These are phyloP conservation scores for Articulospora tetracladia DNA, from an alignment of 495 filamentous ascomycete species.

Conservation along the genomic window DNA sequence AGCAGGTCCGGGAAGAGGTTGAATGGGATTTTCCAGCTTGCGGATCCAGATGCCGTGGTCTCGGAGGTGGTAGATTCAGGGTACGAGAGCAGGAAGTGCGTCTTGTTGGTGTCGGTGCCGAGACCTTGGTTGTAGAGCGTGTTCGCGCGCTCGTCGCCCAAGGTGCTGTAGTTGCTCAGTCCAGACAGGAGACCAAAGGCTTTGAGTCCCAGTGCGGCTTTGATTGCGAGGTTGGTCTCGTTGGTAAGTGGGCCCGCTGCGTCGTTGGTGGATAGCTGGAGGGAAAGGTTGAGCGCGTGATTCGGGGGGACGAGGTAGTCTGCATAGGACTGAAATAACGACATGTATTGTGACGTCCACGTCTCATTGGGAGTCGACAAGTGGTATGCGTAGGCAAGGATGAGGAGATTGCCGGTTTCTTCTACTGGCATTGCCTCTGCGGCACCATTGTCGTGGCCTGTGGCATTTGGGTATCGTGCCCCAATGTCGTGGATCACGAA, in stretches of 20 bases:
- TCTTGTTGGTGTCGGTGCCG: constrained; percentile 32
- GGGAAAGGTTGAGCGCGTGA: constrained; percentile 70
- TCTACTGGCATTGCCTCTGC: constrained; percentile 94
- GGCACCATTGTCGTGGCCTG: constrained; percentile 69
- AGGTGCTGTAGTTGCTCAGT: constrained; percentile 33
- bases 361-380: constrained; percentile 37
- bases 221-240: constrained; percentile 87
- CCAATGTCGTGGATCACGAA: constrained; percentile 90
- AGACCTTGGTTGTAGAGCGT: constrained; percentile 32
- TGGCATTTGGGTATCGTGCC: constrained; percentile 76
- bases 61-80: not conserved
- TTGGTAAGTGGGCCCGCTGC: constrained; percentile 86
- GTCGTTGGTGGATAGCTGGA: constrained; percentile 88
- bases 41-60: not conserved
- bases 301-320: constrained; percentile 64
- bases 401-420: constrained; percentile 90
- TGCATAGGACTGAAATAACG: constrained; percentile 80
- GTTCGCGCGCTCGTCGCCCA: constrained; percentile 36
- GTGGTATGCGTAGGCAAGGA: constrained; percentile 55
- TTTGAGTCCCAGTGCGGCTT: constrained; percentile 86
- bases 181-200: constrained; percentile 47
- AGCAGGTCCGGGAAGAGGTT: constrained; percentile 80
- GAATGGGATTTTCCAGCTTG: constrained; percentile 38
- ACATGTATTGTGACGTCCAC: constrained; percentile 54
- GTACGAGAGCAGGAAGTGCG: constrained; percentile 43